Base-by-base conservation (phyloP, 495 filamentous ascomycete genomes). In the Letharia lupina region DNA sequence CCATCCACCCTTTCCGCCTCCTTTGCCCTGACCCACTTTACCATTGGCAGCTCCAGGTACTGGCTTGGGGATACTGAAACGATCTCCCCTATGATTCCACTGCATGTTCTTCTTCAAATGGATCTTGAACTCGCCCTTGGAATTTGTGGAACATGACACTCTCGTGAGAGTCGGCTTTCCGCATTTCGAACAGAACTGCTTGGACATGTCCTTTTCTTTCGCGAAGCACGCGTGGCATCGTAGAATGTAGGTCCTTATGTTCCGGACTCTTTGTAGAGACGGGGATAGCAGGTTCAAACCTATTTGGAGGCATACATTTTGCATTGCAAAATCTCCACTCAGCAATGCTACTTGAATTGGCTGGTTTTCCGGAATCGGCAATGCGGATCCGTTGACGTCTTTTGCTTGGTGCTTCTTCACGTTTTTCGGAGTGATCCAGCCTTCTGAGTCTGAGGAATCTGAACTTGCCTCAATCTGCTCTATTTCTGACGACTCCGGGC, bases 351-450 rank as follows among this genome's bases (percentile, higher is more conserved):
- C 90, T 73, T 92, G 84, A 69, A 96, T 88, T 31, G 82, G 82
- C 61, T 85, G 82, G 11, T 80, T 75, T 65, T 88, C 83, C 13
- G 77, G 72, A 2, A 79, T 79, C 37, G 82, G 74, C 6, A 80
- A 75, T 9, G 75, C 72, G 18, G 77, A 75, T 28, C 75, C 73
- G 54, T 80, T 80, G 63, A 83, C 80, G 69, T 90, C 87, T 71
- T 84, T 81, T 64, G 82, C 83, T 79, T 91, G 88, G 72, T 89
- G 87, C 73, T 89, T 89, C 73, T 91, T 89, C 72, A 98, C 82
- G 77, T 98, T 98, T 54, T 86, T 85, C 3, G 95, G 91, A 2
- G 95, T 98, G 67, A 99, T 98, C 95, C 94, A 98, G 71, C 89
- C 91, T 50, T 87, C 90, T 12, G 80, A 84, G 63, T 91, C 89